Percentiles rank a stretch among this genome's conserved stretches.
phyloP scores from a whole-genome alignment of 208 protist species.

The Leptomonas pyrrhocoris region DNA sequence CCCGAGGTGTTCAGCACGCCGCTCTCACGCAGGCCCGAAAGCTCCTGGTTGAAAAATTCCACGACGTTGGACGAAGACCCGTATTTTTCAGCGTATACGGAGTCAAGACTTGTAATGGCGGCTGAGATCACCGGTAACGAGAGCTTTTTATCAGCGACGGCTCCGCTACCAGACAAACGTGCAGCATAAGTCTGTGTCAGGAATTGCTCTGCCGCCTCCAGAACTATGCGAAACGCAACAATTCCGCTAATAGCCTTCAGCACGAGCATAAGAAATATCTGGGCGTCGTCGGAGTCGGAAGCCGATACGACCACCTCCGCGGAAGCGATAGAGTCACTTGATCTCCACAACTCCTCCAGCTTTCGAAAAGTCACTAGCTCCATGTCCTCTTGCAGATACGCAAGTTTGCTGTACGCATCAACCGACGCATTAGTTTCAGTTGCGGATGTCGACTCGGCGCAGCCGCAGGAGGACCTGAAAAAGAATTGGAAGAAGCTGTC shows the following conservation, averaged over 20 bases:
- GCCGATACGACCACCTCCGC: constrained; percentile 4
- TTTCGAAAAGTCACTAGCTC: constrained; percentile 56
- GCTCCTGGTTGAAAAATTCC: constrained; percentile 34
- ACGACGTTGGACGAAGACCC: constrained; percentile 3
- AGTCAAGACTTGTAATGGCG: constrained; percentile 6
- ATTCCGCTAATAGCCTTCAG: constrained; percentile 40
- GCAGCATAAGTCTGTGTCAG: constrained; percentile 32
- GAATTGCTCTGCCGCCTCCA: constrained; percentile 58
- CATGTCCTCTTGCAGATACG: constrained; percentile 51
- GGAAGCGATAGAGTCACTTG: constrained; percentile 5
- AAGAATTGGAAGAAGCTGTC: constrained; percentile 56
- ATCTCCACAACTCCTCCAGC: constrained; percentile 29
- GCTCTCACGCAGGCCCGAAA: constrained; percentile 28
- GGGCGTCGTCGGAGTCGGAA: background rate
- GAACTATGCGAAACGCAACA: constrained; percentile 45
- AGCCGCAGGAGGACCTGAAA: constrained; percentile 37
- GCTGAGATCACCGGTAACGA: constrained; percentile 19
- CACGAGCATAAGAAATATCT: constrained; percentile 16
- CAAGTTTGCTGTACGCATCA: constrained; percentile 19
- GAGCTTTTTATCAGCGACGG: constrained; percentile 21
- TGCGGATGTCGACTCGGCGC: constrained; percentile 10
- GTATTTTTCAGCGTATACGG: background rate
- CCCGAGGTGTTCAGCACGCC: constrained; percentile 32
- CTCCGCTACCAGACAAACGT: constrained; percentile 8
- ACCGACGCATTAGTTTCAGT: background rate